These are phyloP conservation scores for Streptanthus diversifolius DNA, from an alignment of 345 rosid genomes.

Conservation along the genomic window DNA sequence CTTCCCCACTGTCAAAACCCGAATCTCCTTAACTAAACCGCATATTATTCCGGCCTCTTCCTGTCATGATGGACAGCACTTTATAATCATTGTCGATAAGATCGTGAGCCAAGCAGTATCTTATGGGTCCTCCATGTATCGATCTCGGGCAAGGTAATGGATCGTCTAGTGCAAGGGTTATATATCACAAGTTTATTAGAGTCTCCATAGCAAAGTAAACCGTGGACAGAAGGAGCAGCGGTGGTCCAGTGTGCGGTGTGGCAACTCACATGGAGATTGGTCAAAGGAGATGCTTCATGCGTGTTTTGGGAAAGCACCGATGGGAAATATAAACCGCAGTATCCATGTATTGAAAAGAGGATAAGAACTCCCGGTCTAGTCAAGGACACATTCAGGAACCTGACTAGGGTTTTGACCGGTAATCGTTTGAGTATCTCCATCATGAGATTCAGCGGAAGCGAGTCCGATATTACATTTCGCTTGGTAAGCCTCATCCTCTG, in stretches of 20 bases:
- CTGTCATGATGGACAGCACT: background rate
- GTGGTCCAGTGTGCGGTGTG: background rate
- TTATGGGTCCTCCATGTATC: background rate
- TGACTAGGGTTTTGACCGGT: background rate
- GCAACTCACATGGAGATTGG: background rate
- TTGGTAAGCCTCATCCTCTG: background rate
- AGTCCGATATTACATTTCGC: background rate
- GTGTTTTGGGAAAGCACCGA: background rate
- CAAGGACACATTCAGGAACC: background rate
- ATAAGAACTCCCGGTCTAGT: background rate
- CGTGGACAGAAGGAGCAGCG: background rate
- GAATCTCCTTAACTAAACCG: background rate
- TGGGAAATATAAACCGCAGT: background rate
- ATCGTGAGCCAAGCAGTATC: background rate
- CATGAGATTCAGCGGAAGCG: background rate
- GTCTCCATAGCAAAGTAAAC: background rate
- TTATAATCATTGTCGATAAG: background rate
- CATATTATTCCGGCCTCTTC: too few relatives aligned
- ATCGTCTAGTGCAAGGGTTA: conserved; percentile 8
- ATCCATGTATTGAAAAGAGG: background rate
- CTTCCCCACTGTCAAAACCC: conserved; percentile 8
- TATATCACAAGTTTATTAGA: background rate
- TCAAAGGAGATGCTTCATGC: background rate
- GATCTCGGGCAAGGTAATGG: background rate
- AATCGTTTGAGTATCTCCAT: conserved; percentile 2